Conservation (phyloP, 768 basidiomycete genomes). For the Boletus rubroflammeus region DNA sequence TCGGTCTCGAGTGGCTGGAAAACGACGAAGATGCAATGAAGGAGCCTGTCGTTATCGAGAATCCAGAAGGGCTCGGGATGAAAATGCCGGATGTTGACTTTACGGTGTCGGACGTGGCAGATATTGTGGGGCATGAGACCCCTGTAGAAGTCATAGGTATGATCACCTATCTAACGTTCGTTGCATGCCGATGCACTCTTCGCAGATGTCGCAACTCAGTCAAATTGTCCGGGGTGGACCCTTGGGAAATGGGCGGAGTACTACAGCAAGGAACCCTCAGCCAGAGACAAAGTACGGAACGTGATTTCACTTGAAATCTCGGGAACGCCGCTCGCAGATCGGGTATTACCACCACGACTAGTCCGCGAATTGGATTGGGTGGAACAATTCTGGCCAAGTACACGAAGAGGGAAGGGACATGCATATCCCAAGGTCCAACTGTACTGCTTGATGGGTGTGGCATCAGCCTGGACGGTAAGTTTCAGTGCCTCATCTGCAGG, state of each 20-base stretch:
- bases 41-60: conserved; percentile 80
- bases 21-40: conserved; percentile 67
- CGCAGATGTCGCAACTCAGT: conserved; percentile 85
- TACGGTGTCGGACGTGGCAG: conserved; percentile 77
- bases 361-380: conserved; percentile 96
- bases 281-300: conserved; percentile 85
- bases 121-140: conserved; percentile 70
- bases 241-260: conserved; percentile 90
- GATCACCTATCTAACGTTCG: conserved; percentile 15
- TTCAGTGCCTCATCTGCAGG: not conserved
- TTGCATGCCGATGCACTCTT: not conserved
- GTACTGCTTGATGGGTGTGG: conserved; percentile 97
- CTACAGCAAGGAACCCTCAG: conserved; percentile 60
- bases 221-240: conserved; percentile 83
- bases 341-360: conserved; percentile 77
- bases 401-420: conserved; percentile 67
- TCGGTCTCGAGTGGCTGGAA: conserved; percentile 74
- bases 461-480: conserved; percentile 88
- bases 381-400: conserved; percentile 88
- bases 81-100: conserved; percentile 74
- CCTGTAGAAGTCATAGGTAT: conserved; percentile 91
- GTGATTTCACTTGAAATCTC: conserved; percentile 95
- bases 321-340: conserved; percentile 74
- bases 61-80: conserved; percentile 83
- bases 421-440: conserved; percentile 90